Percentiles rank a stretch among this genome's conserved stretches.
These are phyloP conservation scores for Macrolepiota albuminosa DNA, from an alignment of 768 basidiomycete genomes.

Conservation along the genomic window DNA sequence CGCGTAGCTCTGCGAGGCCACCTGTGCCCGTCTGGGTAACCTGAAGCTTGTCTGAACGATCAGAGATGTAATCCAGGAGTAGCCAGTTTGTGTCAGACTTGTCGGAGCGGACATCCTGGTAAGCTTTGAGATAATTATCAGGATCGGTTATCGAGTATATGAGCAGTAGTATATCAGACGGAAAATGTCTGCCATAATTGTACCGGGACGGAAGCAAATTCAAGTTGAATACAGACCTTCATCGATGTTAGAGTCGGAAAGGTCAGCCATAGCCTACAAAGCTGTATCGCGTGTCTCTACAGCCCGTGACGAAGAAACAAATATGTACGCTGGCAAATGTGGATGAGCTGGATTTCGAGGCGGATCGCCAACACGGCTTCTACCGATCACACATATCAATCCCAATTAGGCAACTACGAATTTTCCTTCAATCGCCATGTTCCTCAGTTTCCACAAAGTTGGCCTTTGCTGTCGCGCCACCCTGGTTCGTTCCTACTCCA, in stretches of 20 bases:
- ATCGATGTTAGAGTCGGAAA: constrained; percentile 65
- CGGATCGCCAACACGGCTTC: constrained; percentile 15
- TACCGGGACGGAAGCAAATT: constrained; percentile 1
- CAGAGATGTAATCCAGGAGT: constrained; percentile 83
- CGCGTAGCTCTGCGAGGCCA: constrained; percentile 73
- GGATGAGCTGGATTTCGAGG: constrained; percentile 2
- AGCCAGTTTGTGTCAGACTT: constrained; percentile 89
- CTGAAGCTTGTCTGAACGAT: constrained; percentile 75
- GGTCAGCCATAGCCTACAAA: constrained; percentile 61
- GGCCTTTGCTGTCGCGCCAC: constrained; percentile 11
- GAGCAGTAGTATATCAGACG: constrained; percentile 6
- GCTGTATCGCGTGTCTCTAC: constrained; percentile 1
- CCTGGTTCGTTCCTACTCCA: constrained; percentile 20
- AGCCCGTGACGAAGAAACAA: neutral
- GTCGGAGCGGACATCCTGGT: constrained; percentile 81
- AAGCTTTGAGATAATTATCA: constrained; percentile 45
- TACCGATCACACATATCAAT: constrained; percentile 19
- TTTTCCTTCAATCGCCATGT: constrained; percentile 17
- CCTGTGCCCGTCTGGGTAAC: constrained; percentile 78
- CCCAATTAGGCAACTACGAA: constrained; percentile 7
- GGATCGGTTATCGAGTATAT: constrained; percentile 20
- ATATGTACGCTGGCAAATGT: neutral
- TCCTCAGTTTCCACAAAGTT: constrained; percentile 20
- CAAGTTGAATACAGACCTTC: constrained; percentile 45
- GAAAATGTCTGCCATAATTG: constrained; percentile 1